Base-by-base conservation (phyloP, 208 protist species). In the Acanthamoeba sp. region DNA sequence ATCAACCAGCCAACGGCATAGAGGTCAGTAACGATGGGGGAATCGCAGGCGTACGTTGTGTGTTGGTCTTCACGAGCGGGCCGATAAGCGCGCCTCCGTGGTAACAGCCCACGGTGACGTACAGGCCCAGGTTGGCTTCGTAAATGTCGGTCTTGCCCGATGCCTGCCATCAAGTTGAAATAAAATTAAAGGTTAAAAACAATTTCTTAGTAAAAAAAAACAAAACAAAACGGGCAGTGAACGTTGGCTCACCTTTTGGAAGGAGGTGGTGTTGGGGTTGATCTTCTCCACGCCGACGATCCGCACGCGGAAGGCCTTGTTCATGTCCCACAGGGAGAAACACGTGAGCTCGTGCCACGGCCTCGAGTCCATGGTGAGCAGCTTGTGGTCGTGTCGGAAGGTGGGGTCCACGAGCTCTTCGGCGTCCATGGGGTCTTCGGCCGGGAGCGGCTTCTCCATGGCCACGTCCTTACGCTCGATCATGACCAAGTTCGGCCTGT, bases 321-420 rank as follows among this genome's bases (percentile, higher is more conserved):
- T 29, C 87, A 92, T 78, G 27, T 92, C 87, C 87, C 87, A 92
- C 36, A 92, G 38, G 16, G 87, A 92, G 52, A 92, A 55, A 27
- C 87, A 92, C 22, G 36, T 45, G 24, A 92, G 52, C 62, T 92
- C 36, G 40, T 92, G 36, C 87, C 87, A 92, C 10, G 87, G 45
- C 40, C 29, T 73, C 32, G 45, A 66, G 12, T 89, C 80, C 32
- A 89, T 66, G 55, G 18, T 89, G 1, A 89, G 45, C 45, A 66
- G 50, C 80, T 89, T 55, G 55, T 89, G 80, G 80, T 89, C 55
- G 80, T 89, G 55, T 59, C 80, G 45, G 48, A 89, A 66, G 3
- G 80, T 89, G 48, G 80, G 80, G 24, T 89, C 80, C 4, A 89
- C 80, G n/a, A 89, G 48, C 48, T 89, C 80, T n/a, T 89, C 80